Evolutionary conservation across 768 basidiomycete species (phyloP), one percentile per base, ranked within the genome.

Genomic region (Neoboletus subvelutipes): DNA sequence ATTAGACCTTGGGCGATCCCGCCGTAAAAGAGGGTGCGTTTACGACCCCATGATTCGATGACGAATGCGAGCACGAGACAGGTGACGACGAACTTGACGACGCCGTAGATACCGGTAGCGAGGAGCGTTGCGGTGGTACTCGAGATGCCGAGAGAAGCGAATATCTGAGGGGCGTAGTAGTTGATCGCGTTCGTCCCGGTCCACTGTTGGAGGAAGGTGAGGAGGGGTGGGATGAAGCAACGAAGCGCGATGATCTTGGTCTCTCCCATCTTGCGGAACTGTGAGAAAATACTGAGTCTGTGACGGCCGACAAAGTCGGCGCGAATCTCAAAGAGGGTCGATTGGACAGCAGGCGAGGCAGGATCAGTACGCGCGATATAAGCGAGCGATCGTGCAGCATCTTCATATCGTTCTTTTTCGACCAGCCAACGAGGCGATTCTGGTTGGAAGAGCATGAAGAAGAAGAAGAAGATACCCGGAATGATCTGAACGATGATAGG

Each of bases 371-470:
- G 63, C 15, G 62, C 61, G 8, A 68, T 73, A 49, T 67, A 72
- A 8, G 68, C 71, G 36, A 69, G 75, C 3, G 65, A 72, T 46
- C 31, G 53, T 1, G 66, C 69, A 5, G 76, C 75, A 2, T 76
- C 71, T 10, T 73, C 72, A 34, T 68, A 71, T 3, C 69, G 64
- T 29, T 69, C 70, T 22, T 64, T 68, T 58, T 76, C 73, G 8
- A 73, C 75, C 5, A 78, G 59, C 75, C 76, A 77, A 2, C 76
- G 71, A 13, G 77, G 76, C 1, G 77, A 77, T 62, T 78, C 76
- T 2, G 76, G 71, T 31, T 77, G 72, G 58, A 72, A 73, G 33
- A 67, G 54, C 75, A 77, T 76, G n/a, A 63, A 58, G 15, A 67
- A 0, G 18, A 73, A 61, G 51, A 78, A 72, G 20, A 79, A 57